Evolutionary conservation across 192 early-diverging fungal species (phyloP), one percentile per base, ranked within the genome.

Genomic region (Coemansia sp.): DNA sequence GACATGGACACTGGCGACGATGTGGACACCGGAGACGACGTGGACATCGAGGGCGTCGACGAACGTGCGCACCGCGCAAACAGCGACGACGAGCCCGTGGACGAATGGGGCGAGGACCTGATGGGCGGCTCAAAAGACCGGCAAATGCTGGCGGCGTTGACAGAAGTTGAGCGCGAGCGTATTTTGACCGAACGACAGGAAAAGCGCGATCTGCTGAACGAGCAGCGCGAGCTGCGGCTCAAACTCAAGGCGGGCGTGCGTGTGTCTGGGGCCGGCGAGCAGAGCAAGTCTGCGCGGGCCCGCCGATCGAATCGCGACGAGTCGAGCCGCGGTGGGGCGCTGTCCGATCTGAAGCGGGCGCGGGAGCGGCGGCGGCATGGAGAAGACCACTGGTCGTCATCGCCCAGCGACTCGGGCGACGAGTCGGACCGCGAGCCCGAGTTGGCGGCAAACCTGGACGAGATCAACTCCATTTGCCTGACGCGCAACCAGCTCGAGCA

Each of bases 101-200:
- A 88, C 57, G 82, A 86, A 58, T 91, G 88, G 74, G 90, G 85
- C n/a, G 82, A 84, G 5, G 90, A 91, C 38, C 74, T 86, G 53
- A 89, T 88, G 84, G 86, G 86, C 47, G 86, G 89, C 61, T 85
- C 87, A 49, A 82, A 85, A 17, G 90, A 92, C 67, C 81, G 81
- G 23, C 60, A 44, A 15, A 57, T 76, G 61, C 79, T 92, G 21
- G 71, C 81, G 21, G 82, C 87, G 20, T 71, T 91, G 58, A 73
- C 81, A 9, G 91, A 90, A 68, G 79, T 93, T 17, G 89, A 91
- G 49, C 82, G 91, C 55, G 91, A 93, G 66, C 81, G 79, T 26
- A 90, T 91, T 73, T 77, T 93, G 36, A 75, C 84, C 8, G 91
- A 93, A 49, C 85, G 91, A 25, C 84, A 86, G 21, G 90, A 93